phyloP scores from a whole-genome alignment of 2,329 filamentous ascomycete genomes.

The Trichoderma atroviride region DNA sequence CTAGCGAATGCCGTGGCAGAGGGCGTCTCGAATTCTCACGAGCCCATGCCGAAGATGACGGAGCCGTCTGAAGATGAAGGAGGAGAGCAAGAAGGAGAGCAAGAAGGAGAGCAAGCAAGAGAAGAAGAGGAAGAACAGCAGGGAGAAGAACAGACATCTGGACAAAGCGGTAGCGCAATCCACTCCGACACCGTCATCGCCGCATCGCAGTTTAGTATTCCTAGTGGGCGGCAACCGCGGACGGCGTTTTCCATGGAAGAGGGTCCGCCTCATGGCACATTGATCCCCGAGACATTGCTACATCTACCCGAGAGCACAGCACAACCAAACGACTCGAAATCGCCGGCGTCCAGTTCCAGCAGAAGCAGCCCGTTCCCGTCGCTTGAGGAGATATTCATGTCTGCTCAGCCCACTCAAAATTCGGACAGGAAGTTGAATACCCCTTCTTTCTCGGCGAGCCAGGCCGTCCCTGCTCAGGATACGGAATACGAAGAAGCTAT shows the following conservation, averaged over 20 bases:
- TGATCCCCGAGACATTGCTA: slow-evolving; percentile 33
- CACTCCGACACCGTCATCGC: slow-evolving; percentile 28
- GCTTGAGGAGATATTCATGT: slow-evolving; percentile 46
- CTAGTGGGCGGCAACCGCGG: slow-evolving; percentile 55
- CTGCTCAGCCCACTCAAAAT: slow-evolving; percentile 44
- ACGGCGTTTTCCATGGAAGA: slow-evolving; percentile 42
- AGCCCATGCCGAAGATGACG: slow-evolving; percentile 20
- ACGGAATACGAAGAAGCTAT: slow-evolving; percentile 50
- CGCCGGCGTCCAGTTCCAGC: slow-evolving; percentile 8
- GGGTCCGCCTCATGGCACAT: slow-evolving; percentile 34
- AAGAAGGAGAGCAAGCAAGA: background rate
- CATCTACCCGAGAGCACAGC: slow-evolving; percentile 28
- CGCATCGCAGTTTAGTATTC: slow-evolving; percentile 43
- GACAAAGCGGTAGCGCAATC: background rate
- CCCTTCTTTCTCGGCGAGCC: background rate
- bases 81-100: background rate
- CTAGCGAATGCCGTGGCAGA: slow-evolving; percentile 24
- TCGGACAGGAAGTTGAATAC: slow-evolving; percentile 32
- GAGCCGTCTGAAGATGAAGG: background rate
- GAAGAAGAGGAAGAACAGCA: background rate
- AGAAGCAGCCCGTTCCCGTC: slow-evolving; percentile 43
- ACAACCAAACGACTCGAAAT: slow-evolving; percentile 21
- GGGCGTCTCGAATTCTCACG: slow-evolving; percentile 1
- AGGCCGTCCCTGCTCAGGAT: slow-evolving; percentile 34
- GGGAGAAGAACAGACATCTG: background rate